Base-by-base conservation (phyloP, 192 early-diverging fungal species). In the Coemansia sp. region DNA sequence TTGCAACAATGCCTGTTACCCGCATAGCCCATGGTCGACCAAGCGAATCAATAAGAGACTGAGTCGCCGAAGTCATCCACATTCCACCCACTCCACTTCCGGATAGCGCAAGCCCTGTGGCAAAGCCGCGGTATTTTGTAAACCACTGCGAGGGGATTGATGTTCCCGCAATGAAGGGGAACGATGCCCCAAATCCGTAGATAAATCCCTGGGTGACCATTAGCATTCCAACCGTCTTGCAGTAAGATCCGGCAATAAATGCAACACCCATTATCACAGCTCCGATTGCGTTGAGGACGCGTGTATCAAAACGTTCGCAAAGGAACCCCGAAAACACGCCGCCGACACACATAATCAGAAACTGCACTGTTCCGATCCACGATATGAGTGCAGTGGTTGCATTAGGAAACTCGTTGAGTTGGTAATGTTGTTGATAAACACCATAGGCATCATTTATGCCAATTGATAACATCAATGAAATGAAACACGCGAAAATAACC, bases 21-120 rank as follows among this genome's bases (percentile, higher is more conserved):
- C 86, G 81, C 73, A 87, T 75, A 4, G 86, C 75, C 86, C 86
- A 87, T n/a, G 76, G 76, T 42, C 79, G 67, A 6, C 86, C 86
- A 38, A 80, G 57, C 19, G 69, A 74, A 19, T 67, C 66, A 45
- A 76, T 72, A 50, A 86, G 59, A 20, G 77, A 64, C 67, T 72
- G 77, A 2, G 75, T 85, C 22, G 78, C 77, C 66, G 81, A 84
- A 6, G 76, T 75, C 81, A 85, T 83, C 84, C 76, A 79, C 82
- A 85, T 81, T 11, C 79, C 81, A 44, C 83, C 85, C 10, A 86
- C 46, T 4, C 84, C 85, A 25, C 78, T 79, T 8, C 85, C 85
- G 11, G 85, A 74, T 39, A 85, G 64, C 40, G 84, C 83, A 66
- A 86, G 83, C 3, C 85, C 85, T 13, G 82, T 82, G 7, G 85